Conservation (phyloP, 169 alveolate genomes). For the Plasmodium ovale region DNA sequence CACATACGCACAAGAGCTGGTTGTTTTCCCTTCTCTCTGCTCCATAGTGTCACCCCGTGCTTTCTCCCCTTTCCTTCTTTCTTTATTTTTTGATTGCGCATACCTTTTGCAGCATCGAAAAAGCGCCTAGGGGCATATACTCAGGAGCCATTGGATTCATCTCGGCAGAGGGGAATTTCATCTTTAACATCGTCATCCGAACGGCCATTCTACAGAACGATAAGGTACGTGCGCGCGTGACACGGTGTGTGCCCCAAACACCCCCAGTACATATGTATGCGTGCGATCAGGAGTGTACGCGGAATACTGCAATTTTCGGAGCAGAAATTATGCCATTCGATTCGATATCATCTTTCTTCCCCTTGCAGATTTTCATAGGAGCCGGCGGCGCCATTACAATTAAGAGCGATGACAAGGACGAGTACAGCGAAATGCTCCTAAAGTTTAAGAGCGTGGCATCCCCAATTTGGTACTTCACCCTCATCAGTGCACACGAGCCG, state of each 20-base stretch:
- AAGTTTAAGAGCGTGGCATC: constrained; percentile 64
- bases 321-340: no score
- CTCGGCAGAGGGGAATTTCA: constrained; percentile 60
- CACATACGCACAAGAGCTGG: no score
- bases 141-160: constrained; percentile 80
- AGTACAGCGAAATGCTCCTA: constrained; percentile 78
- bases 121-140: constrained; percentile 78
- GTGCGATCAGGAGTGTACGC: no score
- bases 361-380: constrained; percentile 70
- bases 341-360: neutral
- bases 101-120: constrained; percentile 71
- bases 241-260: no score
- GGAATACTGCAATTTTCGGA: no score
- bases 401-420: constrained; percentile 76
- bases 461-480: constrained; percentile 24
- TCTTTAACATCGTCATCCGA: constrained; percentile 77
- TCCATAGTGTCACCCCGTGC: neutral
- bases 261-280: no score
- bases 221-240: constrained; percentile 10
- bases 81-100: neutral
- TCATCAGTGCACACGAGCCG: neutral
- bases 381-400: constrained; percentile 82
- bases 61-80: neutral
- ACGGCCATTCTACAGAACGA: constrained; percentile 63
- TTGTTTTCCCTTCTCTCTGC: no score